Conservation (phyloP, 345 rosid genomes). For the Linum trigynum region DNA sequence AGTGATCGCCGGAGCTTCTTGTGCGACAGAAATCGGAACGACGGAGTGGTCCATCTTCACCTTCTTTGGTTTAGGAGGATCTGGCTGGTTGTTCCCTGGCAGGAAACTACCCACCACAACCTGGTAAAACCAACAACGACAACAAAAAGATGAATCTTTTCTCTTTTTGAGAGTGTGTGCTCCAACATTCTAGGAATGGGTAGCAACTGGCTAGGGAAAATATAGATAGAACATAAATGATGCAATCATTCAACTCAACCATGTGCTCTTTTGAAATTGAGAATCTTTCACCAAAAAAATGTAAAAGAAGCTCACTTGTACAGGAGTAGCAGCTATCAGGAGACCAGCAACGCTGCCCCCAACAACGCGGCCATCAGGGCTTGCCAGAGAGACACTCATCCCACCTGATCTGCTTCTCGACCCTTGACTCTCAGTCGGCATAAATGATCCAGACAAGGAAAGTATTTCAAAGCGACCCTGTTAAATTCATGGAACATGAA, state of each 20-base stretch:
- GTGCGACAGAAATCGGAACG: constrained; percentile 21
- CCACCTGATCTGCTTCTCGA: constrained; percentile 91
- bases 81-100: constrained; percentile 50
- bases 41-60: constrained; percentile 30
- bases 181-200: not conserved
- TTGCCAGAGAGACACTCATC: constrained; percentile 86
- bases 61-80: constrained; percentile 44
- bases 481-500: constrained; percentile 1
- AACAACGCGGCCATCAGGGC: constrained; percentile 92
- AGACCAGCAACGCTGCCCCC: constrained; percentile 96
- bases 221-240: too few species aligned
- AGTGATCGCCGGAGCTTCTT: constrained; percentile 7
- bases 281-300: not conserved
- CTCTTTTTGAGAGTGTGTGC: not conserved
- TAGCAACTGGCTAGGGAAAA: not conserved
- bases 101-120: constrained; percentile 85
- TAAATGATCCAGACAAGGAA: constrained; percentile 92
- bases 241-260: too few species aligned
- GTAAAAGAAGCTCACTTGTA: constrained; percentile 45
- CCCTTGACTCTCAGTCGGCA: constrained; percentile 81
- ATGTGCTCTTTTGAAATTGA: not conserved
- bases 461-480: constrained; percentile 97
- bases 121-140: constrained; percentile 15
- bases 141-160: constrained; percentile 7
- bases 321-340: constrained; percentile 83